These are phyloP conservation scores for Emericellopsis terricola DNA, from an alignment of 495 filamentous ascomycete species.

Conservation along the genomic window DNA sequence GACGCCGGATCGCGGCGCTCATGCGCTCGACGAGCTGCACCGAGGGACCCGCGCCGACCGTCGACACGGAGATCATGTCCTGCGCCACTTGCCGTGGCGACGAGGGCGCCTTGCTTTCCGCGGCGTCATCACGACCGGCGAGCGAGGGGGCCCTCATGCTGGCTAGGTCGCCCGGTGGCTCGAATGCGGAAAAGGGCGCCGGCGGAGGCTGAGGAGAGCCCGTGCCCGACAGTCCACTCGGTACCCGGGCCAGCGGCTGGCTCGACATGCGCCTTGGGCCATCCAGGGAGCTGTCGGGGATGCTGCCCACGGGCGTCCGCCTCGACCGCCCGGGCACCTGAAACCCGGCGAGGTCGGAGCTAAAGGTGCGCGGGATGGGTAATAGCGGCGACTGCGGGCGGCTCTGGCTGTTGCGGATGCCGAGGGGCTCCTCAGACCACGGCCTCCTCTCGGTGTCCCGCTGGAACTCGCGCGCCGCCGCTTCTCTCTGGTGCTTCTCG, in stretches of 20 bases:
- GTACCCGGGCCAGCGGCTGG: conserved; percentile 16
- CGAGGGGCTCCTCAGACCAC: conserved; percentile 44
- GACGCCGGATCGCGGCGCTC: conserved; percentile 74
- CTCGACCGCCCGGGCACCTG: conserved; percentile 21
- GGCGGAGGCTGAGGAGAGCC: conserved; percentile 4
- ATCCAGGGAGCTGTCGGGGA: conserved; percentile 18
- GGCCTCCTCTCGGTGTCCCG: conserved; percentile 47
- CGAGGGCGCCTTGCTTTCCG: conserved; percentile 36
- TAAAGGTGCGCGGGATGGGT: conserved; percentile 23
- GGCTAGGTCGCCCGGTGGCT: conserved; percentile 11
- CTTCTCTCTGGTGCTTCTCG: conserved; percentile 34
- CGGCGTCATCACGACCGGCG: conserved; percentile 50
- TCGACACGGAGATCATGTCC: conserved; percentile 79
- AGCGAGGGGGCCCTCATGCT: conserved; percentile 11
- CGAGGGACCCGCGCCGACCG: conserved; percentile 73
- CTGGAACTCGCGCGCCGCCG: conserved; percentile 20
- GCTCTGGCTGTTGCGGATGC: conserved; percentile 18
- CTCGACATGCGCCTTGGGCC: conserved; percentile 18
- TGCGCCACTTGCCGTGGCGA: conserved; percentile 61
- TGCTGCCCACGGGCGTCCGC: conserved; percentile 24
- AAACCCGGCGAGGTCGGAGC: conserved; percentile 26
- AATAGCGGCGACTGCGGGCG: conserved; percentile 28
- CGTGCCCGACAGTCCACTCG: too few relatives aligned
- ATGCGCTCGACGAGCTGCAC: conserved; percentile 95
- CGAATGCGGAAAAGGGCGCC: conserved; percentile 1